Conservation (phyloP, 257 asterid species). For the Ocimum tenuiflorum region DNA sequence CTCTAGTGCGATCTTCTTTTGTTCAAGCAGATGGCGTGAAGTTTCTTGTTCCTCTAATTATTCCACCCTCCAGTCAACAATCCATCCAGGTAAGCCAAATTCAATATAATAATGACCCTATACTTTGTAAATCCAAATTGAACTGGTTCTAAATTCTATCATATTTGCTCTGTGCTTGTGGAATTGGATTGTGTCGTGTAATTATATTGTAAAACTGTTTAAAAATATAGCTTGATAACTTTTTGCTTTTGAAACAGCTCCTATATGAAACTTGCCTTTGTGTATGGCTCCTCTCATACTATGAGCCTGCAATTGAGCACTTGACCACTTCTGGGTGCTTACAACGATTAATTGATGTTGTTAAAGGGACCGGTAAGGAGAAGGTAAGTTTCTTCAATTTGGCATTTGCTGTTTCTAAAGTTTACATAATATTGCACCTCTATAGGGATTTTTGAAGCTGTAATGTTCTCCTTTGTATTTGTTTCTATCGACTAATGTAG, state of each 20-base stretch:
- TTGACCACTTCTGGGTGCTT: constrained; percentile 71
- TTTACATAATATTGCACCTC: background rate
- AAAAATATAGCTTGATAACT: background rate
- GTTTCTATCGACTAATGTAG: constrained; percentile 32
- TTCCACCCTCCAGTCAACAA: constrained; percentile 93
- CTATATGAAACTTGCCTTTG: constrained; percentile 86
- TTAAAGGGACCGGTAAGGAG: constrained; percentile 87
- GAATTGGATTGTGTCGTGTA: background rate
- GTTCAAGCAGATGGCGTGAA: constrained; percentile 89
- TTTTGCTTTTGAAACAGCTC: constrained; percentile 50
- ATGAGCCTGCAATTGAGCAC: constrained; percentile 76
- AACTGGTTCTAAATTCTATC: constrained; percentile 13
- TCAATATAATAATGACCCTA: constrained; percentile 2
- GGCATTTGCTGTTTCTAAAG: constrained; percentile 8
- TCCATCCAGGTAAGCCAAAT: constrained; percentile 62
- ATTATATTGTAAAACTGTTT: background rate
- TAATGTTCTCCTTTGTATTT: constrained; percentile 3
- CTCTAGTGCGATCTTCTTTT: constrained; percentile 68
- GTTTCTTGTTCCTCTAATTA: constrained; percentile 70
- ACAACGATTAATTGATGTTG: constrained; percentile 66
- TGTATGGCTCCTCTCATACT: constrained; percentile 86
- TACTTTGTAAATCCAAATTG: constrained; percentile 1
- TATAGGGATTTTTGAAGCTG: background rate
- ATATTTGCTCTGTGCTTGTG: background rate
- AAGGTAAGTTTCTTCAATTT: constrained; percentile 40